Conservation (phyloP, 2,329 filamentous ascomycete species). For the Penicillium digitatum region DNA sequence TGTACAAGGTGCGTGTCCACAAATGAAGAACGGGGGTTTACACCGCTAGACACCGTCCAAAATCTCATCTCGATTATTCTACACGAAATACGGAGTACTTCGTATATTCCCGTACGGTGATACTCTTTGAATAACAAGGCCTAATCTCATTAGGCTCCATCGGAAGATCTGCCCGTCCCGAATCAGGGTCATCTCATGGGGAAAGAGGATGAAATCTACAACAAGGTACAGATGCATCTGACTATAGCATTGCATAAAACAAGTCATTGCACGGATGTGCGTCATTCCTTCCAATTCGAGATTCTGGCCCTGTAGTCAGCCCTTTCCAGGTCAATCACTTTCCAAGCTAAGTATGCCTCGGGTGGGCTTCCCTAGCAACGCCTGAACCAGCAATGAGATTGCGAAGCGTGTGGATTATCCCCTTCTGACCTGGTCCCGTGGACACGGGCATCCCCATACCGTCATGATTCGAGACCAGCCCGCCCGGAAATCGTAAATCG, state of each 20-base stretch:
- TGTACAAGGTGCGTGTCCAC: background rate
- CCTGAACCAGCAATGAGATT: constrained; percentile 6
- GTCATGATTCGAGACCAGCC: constrained; percentile 12
- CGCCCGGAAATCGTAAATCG: background rate
- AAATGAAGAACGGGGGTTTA: background rate
- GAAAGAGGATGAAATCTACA: background rate
- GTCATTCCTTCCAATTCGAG: constrained; percentile 7
- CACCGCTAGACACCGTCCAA: constrained; percentile 10
- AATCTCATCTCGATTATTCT: constrained; percentile 1
- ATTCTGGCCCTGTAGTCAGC: constrained; percentile 6
- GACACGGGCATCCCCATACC: background rate
- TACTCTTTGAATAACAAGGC: background rate
- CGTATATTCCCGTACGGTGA: too few relatives aligned
- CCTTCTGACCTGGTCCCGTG: constrained; percentile 4
- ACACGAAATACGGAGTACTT: too few relatives aligned
- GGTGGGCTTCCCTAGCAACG: constrained; percentile 6
- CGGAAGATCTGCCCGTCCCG: constrained; percentile 4
- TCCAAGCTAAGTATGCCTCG: constrained; percentile 1
- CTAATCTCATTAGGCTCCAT: constrained; percentile 6
- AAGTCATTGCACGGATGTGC: constrained; percentile 8
- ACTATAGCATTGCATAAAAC: constrained; percentile 4
- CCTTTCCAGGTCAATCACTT: constrained; percentile 11
- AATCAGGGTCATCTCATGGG: background rate
- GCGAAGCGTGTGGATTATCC: constrained; percentile 4
- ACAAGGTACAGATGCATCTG: background rate